These are phyloP conservation scores for Neonectria coccinea DNA, from an alignment of 2,329 filamentous ascomycete species.

Conservation along the genomic window DNA sequence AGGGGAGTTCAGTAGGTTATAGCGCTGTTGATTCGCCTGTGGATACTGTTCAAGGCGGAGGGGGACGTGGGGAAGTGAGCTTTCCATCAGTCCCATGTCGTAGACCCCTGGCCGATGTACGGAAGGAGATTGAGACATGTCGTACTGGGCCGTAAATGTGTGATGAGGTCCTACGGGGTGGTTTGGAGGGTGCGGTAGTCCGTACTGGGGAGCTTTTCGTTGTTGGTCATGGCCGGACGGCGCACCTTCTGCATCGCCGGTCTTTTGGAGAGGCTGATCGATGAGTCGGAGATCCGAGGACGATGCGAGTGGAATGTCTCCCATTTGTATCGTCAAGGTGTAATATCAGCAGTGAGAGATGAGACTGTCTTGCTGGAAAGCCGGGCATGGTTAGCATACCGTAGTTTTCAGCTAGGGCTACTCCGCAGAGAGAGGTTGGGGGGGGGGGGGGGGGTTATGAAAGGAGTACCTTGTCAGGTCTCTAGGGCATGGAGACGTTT, in stretches of 20 bases:
- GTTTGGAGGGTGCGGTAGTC: slow-evolving; percentile 35
- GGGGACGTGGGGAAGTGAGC: slow-evolving; percentile 56
- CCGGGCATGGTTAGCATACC: slow-evolving; percentile 6
- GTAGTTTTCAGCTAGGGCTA: not conserved
- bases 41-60: slow-evolving; percentile 56
- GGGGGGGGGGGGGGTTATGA: not conserved
- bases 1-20: slow-evolving; percentile 51
- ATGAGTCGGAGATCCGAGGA: slow-evolving; percentile 29
- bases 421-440: not conserved
- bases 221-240: slow-evolving; percentile 25
- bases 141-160: slow-evolving; percentile 57
- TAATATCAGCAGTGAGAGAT: slow-evolving; percentile 4
- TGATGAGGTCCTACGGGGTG: slow-evolving; percentile 51
- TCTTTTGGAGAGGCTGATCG: slow-evolving; percentile 26
- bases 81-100: slow-evolving; percentile 61
- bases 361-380: slow-evolving; percentile 5
- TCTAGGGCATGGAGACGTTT: not conserved
- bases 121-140: slow-evolving; percentile 51
- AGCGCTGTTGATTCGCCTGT: slow-evolving; percentile 51
- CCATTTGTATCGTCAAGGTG: slow-evolving; percentile 34
- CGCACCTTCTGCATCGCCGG: slow-evolving; percentile 23
- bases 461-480: slow-evolving; percentile 9
- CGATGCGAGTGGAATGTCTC: slow-evolving; percentile 38
- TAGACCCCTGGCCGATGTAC: slow-evolving; percentile 51
- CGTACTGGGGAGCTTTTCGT: slow-evolving; percentile 36